Base-by-base conservation (phyloP, 305 asterid species). In the Lippia alba region DNA sequence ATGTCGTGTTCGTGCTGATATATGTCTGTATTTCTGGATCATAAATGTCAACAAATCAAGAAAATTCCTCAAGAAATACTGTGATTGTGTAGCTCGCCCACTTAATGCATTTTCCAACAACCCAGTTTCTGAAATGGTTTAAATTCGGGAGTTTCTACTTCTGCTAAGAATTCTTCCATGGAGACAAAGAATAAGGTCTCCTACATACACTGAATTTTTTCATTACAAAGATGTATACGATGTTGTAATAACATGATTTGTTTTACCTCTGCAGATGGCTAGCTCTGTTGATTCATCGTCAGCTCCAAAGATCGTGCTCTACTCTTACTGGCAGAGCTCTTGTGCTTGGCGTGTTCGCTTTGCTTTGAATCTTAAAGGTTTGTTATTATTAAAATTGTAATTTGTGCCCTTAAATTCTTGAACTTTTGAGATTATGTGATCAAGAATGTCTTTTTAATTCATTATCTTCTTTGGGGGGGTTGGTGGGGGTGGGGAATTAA, bases 271-370 rank as follows among this genome's bases (percentile, higher is more conserved):
- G 69, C 71, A 50, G 78, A 76, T 78, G 84, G 66, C 72, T 64
- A 64, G 17, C 66, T 24, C 74, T 36, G 60, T 10, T 69, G 81
- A 58, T 45, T 77, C 89, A 1, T 50, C 86, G 14, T 30, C 81
- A 39, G 60, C 77, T 75, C 64, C 87, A 20, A 83, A 78, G 84
- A 85, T 88, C 19, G 73, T 83, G n/a, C 78, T 91, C 68, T 91
- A 91, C 85, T 88, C 94, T 58, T 86, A 73, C 80, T 88, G 97
- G 96, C 86, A 88, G 78, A 91, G 97, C 69, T 91, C 97, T 0
- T 86, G 96, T 75, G 74, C 94, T 45, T 91, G 96, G 97, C 89
- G 97, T 16, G 86, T 91, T 49, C 90, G 96, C 56, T 91, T 91
- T 73, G 97, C 96, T 49, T 74, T 91, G 69, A 85, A 83, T 76